These are phyloP conservation scores for Trichoderma aggressivum DNA, from an alignment of 2,329 filamentous ascomycete genomes.

Conservation along the genomic window DNA sequence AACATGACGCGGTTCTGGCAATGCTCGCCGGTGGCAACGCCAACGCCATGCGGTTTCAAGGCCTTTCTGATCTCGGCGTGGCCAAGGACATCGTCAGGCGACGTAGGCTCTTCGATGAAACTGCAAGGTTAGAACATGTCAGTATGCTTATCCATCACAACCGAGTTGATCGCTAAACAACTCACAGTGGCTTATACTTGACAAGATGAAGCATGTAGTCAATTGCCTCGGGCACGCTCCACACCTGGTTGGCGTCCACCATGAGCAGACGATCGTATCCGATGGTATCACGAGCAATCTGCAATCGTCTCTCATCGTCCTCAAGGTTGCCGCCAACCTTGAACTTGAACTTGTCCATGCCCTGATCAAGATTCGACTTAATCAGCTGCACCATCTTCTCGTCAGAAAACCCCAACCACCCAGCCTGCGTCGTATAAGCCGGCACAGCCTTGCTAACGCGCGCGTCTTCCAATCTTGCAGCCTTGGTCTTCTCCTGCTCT, in stretches of 20 bases:
- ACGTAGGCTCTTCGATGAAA: slow-evolving; percentile 93
- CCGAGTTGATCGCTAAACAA: neutral
- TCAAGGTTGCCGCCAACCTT: slow-evolving; percentile 78
- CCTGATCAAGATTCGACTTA: slow-evolving; percentile 67
- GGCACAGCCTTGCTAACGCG: slow-evolving; percentile 71
- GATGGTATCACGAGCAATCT: slow-evolving; percentile 73
- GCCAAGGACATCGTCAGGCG: slow-evolving; percentile 81
- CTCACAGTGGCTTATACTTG: slow-evolving; percentile 64
- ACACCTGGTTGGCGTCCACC: slow-evolving; percentile 90
- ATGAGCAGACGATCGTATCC: slow-evolving; percentile 84
- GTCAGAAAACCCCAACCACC: slow-evolving; percentile 86
- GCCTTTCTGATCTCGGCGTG: slow-evolving; percentile 81
- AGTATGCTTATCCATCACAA: neutral
- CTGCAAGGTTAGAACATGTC: slow-evolving; percentile 39
- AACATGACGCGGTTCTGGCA: slow-evolving; percentile 92
- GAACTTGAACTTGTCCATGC: slow-evolving; percentile 83
- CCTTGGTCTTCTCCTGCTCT: slow-evolving; percentile 64
- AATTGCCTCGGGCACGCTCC: slow-evolving; percentile 85
- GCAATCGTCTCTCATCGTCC: slow-evolving; percentile 65
- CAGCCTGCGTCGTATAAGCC: slow-evolving; percentile 84
- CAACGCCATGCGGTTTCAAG: slow-evolving; percentile 68
- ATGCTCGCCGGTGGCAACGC: slow-evolving; percentile 89
- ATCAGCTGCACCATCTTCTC: slow-evolving; percentile 78
- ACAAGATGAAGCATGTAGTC: slow-evolving; percentile 77
- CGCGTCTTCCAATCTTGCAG: slow-evolving; percentile 67